Conservation (phyloP, 495 filamentous ascomycete species). For the Trichoderma asperelloides region DNA sequence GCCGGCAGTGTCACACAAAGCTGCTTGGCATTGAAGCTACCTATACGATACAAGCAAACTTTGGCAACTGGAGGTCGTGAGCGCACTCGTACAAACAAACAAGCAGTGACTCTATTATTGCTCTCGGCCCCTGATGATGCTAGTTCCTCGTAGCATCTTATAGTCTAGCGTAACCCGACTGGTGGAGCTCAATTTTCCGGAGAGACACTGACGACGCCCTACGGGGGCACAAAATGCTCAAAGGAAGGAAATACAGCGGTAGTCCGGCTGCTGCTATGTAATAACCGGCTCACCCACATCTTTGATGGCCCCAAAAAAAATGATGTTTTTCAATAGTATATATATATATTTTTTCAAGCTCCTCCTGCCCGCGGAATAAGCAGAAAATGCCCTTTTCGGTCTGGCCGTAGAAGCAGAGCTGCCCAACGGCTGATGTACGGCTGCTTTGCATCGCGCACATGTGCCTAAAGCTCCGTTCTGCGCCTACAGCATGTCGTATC, state of each 20-base stretch:
- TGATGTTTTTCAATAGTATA: neutral
- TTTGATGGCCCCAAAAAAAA: neutral
- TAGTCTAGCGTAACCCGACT: neutral
- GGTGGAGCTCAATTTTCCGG: slow-evolving; percentile 6
- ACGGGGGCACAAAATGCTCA: no score
- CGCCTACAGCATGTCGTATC: neutral
- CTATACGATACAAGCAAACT: neutral
- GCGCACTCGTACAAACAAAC: no score
- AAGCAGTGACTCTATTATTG: no score
- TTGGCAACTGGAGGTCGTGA: neutral
- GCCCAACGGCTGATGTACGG: slow-evolving; percentile 4
- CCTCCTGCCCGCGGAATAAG: neutral
- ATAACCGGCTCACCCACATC: neutral
- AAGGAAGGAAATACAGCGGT: neutral
- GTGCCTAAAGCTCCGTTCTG: slow-evolving; percentile 1
- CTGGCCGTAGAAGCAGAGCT: neutral
- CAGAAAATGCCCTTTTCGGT: neutral
- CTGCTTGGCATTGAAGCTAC: neutral
- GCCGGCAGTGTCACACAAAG: neutral
- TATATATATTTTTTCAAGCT: neutral
- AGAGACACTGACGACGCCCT: neutral
- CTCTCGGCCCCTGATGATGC: neutral
- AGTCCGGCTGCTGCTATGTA: neutral
- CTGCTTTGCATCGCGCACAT: neutral
- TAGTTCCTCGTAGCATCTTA: neutral